Evolutionary conservation across 768 basidiomycete genomes (phyloP), one percentile per base, ranked within the genome.

Genomic region (Tulasnella sp.): DNA sequence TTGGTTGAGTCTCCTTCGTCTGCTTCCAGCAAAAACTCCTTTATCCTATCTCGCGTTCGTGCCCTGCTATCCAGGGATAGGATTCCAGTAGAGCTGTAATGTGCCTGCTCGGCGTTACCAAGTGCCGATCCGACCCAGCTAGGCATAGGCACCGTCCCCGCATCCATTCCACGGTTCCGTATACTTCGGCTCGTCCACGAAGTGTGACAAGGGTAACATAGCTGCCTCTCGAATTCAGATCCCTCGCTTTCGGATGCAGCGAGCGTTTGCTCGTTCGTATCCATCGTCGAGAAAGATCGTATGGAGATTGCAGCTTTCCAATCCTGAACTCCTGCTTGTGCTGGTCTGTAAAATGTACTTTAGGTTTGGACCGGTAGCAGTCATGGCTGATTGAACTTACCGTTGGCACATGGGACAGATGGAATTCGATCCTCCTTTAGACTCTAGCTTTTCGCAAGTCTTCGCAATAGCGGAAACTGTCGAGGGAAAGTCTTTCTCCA

Each of bases 381-480:
- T 36, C 46, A 58, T 18, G 3, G 76, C 38, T 38, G 40, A 75
- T 27, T 56, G 0, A n/a, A 77, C 86, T 46, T 75, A 92, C 93
- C 93, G 87, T 82, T 90, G 88, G 83, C 94, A 95, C 8, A 94
- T 83, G 18, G 88, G 82, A 83, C 94, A 95, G 9, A 81, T 83
- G 0, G 86, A 87, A 10, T 85, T 84, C 0, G 90, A 85, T 3
- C 85, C 86, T 76, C 88, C 85, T 40, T 92, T 94, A 0, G 94
- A 90, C 12, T 90, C 88, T 38, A 96, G 85, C 84, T 96, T 96
- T 7, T 88, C 91, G 82, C 93, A 94, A 1, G 94, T 95, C 46
- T 92, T 89, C 34, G 91, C 91, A 74, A 96, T 93, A 0, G 94
- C 91, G 10, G 93, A 94, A 16, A 95, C 94, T 0, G 94, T 96